Evolutionary conservation across 257 asterid genomes (phyloP), one percentile per base, ranked within the genome.

Genomic region (Parsonsia alboflavescens): DNA sequence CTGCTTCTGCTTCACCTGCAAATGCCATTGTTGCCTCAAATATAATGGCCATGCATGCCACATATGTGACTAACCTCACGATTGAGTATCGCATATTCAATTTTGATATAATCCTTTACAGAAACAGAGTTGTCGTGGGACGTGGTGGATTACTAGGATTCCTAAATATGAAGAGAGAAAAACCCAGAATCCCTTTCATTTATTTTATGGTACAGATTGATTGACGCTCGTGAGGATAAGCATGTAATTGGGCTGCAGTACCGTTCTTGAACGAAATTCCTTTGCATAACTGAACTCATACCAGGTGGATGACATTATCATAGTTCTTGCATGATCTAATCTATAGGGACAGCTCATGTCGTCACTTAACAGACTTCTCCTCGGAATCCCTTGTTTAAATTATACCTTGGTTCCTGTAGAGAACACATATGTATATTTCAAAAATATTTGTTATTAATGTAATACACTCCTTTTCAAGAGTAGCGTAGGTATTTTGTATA

Each of bases 271-370:
- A 45, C 46, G 24, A 24, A 66, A 56, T 0, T 70, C 11, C 70
- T 71, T 59, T 33, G 7, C n/a, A n/a, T 66, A 39, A 42, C 21
- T 24, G 53, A 73, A 42, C 86, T 71, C 87, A 83, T 81, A 85
- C 77, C 11, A 30, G 64, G 53, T 57, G 84, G 56, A 78, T 84
- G 86, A 73, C 72, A 56, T 73, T 61, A 70, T 53, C 88, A 86
- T 49, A 83, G 65, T 67, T 74, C 73, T 78, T 75, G 85, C 85
- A 74, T 85, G 89, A 33, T 50, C 75, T 24, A 49, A 19, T 64
- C 75, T 24, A 49, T 13, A 64, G 41, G n/a, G 41, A 74, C 77
- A 76, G 71, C 48, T 73, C 72, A 76, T 82, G 73, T 52, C 76
- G 76, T 54, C 54, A 26, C 80, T 56, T 7, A 74, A 50, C 53